These are phyloP conservation scores for Calonectria pteridis DNA, from an alignment of 2,329 filamentous ascomycete species.

Conservation along the genomic window DNA sequence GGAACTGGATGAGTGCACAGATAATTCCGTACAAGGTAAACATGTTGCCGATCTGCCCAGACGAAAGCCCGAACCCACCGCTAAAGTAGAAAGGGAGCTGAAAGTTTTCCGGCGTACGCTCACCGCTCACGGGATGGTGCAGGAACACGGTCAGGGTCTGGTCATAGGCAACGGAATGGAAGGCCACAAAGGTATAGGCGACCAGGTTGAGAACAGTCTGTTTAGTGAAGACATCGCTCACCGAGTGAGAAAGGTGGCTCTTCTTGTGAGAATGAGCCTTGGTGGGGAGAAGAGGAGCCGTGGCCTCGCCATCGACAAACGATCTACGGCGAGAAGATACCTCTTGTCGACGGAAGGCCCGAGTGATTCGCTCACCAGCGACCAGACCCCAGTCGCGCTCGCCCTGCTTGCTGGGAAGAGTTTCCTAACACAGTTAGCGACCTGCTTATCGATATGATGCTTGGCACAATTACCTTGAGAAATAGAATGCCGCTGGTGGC, in stretches of 20 bases:
- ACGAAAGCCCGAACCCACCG: constrained; percentile 81
- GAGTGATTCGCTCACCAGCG: constrained; percentile 75
- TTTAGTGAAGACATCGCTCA: constrained; percentile 76
- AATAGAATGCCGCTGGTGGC: constrained; percentile 82
- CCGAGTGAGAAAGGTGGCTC: constrained; percentile 37
- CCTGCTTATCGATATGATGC: not conserved
- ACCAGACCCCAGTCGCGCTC: constrained; percentile 80
- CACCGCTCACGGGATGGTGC: constrained; percentile 74
- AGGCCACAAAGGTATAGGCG: constrained; percentile 83
- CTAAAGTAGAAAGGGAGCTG: constrained; percentile 83
- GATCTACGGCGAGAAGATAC: constrained; percentile 56
- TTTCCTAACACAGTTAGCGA: constrained; percentile 70
- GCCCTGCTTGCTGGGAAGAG: constrained; percentile 77
- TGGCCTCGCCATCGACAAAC: constrained; percentile 68
- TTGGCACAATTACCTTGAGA: constrained; percentile 67
- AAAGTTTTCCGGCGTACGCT: constrained; percentile 69
- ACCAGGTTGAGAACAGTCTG: constrained; percentile 83
- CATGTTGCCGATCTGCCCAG: constrained; percentile 83
- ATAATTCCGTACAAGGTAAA: constrained; percentile 86
- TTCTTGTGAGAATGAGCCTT: constrained; percentile 43
- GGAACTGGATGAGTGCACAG: constrained; percentile 86
- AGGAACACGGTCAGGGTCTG: constrained; percentile 91
- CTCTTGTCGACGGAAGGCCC: constrained; percentile 48
- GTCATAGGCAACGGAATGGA: constrained; percentile 88
- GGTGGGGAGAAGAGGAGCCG: constrained; percentile 65